Conservation (phyloP, 148 eudicot species). For the Rheum nobile region DNA sequence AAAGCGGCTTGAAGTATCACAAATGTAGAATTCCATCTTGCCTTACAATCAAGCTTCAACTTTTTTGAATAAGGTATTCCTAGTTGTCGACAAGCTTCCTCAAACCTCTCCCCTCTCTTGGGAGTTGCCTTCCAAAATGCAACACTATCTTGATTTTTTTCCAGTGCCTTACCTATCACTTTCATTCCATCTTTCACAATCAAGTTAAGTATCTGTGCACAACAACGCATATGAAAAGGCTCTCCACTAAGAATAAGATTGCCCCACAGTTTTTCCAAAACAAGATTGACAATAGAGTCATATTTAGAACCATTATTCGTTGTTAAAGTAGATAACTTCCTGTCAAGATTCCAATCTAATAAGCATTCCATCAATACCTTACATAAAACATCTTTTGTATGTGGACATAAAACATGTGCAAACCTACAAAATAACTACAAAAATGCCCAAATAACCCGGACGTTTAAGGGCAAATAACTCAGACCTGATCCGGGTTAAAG, state of each 20-base stretch:
- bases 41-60: not conserved
- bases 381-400: not conserved
- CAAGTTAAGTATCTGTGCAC: not conserved
- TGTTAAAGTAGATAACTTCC: not conserved
- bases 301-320: not conserved
- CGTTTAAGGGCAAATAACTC: too few species aligned
- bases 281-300: not conserved
- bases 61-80: not conserved
- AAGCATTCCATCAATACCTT: not conserved
- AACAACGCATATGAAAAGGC: not conserved
- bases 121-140: too few species aligned
- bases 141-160: not conserved
- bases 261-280: not conserved
- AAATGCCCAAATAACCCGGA: too few species aligned
- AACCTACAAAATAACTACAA: not conserved
- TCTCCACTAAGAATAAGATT: not conserved
- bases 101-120: not conserved
- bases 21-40: not conserved
- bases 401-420: not conserved
- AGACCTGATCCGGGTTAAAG: too few species aligned
- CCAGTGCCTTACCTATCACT: not conserved
- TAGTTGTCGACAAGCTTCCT: not conserved
- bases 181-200: not conserved
- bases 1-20: not conserved
- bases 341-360: not conserved